Percentiles rank a stretch among this genome's conserved stretches.
Conservation (phyloP, 2,329 filamentous ascomycete species). For the Aspergillus bombycis region DNA sequence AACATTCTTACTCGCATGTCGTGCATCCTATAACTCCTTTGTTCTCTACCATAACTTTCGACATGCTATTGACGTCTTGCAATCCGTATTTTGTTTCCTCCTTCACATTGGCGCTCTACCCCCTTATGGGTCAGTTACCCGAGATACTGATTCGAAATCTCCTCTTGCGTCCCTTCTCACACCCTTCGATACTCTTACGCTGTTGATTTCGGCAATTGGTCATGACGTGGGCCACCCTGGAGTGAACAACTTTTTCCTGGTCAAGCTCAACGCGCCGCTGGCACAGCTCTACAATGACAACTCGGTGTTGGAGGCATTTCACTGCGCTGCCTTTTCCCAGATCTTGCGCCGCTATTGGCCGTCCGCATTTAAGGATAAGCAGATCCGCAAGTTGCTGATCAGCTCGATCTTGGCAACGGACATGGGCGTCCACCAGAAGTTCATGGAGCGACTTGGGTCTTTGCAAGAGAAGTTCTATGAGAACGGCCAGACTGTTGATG, state of each 20-base stretch:
- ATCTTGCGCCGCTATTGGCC: slow-evolving; percentile 94
- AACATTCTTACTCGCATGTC: slow-evolving; percentile 83
- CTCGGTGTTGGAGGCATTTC: slow-evolving; percentile 94
- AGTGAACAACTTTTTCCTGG: slow-evolving; percentile 95
- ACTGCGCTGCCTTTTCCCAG: slow-evolving; percentile 95
- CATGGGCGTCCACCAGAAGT: slow-evolving; percentile 96
- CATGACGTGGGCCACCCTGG: slow-evolving; percentile 97
- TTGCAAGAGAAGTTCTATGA: slow-evolving; percentile 76
- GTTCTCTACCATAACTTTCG: slow-evolving; percentile 98
- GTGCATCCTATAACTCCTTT: slow-evolving; percentile 93
- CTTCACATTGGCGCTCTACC: slow-evolving; percentile 77
- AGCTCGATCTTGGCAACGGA: slow-evolving; percentile 97
- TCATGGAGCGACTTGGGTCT: slow-evolving; percentile 85
- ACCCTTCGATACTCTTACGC: slow-evolving; percentile 84
- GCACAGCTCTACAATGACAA: slow-evolving; percentile 97
- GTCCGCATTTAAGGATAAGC: slow-evolving; percentile 72
- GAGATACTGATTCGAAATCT: slow-evolving; percentile 50
- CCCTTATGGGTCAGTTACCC: slow-evolving; percentile 58
- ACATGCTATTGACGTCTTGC: slow-evolving; percentile 93
- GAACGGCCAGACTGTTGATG: slow-evolving; percentile 64
- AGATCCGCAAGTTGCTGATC: slow-evolving; percentile 89
- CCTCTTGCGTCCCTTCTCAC: slow-evolving; percentile 75
- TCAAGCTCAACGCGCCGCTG: slow-evolving; percentile 87
- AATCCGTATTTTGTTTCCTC: slow-evolving; percentile 89
- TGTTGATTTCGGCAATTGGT: slow-evolving; percentile 93